phyloP scores from a whole-genome alignment of 768 basidiomycete genomes.

The Xerocomus brunneocitrinus region DNA sequence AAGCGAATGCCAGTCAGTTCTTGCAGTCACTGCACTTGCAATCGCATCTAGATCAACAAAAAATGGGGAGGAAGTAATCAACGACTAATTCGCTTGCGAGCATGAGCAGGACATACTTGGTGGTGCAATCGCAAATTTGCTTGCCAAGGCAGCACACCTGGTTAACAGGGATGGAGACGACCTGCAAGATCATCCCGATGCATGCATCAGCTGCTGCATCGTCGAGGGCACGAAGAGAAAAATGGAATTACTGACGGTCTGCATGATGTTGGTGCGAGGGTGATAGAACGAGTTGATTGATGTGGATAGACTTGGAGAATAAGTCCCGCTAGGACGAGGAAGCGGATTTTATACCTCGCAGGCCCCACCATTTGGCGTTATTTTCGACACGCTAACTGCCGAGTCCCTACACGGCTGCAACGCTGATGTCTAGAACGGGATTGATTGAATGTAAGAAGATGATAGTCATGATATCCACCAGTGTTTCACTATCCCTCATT shows the following conservation, averaged over 20 bases:
- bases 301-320: neutral
- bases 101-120: neutral
- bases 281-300: neutral
- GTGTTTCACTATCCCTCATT: neutral
- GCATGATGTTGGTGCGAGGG: conserved; percentile 2
- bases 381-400: neutral
- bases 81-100: neutral
- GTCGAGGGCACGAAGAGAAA: neutral
- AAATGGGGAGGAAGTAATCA: neutral
- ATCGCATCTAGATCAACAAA: neutral
- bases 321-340: too few species aligned
- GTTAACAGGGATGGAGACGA: conserved; percentile 3
- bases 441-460: neutral
- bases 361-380: neutral
- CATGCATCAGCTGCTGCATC: neutral
- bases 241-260: conserved; percentile 7
- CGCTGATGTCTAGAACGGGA: neutral
- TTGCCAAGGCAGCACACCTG: conserved; percentile 1
- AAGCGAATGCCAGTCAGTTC: neutral
- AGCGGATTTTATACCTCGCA: neutral
- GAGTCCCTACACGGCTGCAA: neutral
- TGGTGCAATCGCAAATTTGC: neutral
- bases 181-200: neutral
- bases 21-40: neutral
- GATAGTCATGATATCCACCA: neutral